Evolutionary conservation across 345 rosid genomes (phyloP).

Genomic region (Citrus cavaleriei): DNA sequence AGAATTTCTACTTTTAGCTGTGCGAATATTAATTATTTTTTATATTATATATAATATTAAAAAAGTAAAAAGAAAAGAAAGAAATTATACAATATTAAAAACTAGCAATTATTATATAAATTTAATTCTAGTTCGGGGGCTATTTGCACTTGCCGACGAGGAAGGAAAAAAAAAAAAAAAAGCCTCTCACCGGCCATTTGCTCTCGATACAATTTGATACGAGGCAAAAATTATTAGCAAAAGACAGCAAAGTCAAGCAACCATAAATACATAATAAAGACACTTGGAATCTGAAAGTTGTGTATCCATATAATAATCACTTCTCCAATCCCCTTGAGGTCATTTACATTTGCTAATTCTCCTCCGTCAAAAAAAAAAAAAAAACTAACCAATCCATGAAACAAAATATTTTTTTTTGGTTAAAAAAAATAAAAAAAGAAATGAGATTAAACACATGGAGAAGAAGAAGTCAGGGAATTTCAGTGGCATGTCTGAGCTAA

Average conservation of each 20-base stretch:
- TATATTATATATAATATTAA: too few species aligned
- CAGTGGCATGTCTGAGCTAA: conserved; percentile 5
- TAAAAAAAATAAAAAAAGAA: neutral
- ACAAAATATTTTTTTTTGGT: neutral
- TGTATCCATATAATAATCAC: neutral
- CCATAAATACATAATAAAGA: neutral
- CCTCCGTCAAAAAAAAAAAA: neutral
- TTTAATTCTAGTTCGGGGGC: too few species aligned
- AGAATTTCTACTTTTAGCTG: too few species aligned
- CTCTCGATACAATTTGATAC: too few species aligned
- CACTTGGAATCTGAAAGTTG: neutral
- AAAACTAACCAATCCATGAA: conserved; percentile 9
- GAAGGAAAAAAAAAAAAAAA: too few species aligned
- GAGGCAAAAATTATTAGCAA: neutral
- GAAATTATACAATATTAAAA: too few species aligned
- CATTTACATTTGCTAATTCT: conserved; percentile 28
- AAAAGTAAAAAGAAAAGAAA: too few species aligned
- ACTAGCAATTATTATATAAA: too few species aligned
- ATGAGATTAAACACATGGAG: conserved; percentile 25
- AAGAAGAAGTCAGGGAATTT: conserved; percentile 19
- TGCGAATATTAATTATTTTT: too few species aligned
- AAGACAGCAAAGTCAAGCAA: neutral
- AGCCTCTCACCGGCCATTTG: too few species aligned
- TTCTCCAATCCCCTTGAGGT: conserved; percentile 9
- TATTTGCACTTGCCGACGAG: too few species aligned